These are phyloP conservation scores for Cladosporium sp. DNA, from an alignment of 2,329 filamentous ascomycete species.

Conservation along the genomic window DNA sequence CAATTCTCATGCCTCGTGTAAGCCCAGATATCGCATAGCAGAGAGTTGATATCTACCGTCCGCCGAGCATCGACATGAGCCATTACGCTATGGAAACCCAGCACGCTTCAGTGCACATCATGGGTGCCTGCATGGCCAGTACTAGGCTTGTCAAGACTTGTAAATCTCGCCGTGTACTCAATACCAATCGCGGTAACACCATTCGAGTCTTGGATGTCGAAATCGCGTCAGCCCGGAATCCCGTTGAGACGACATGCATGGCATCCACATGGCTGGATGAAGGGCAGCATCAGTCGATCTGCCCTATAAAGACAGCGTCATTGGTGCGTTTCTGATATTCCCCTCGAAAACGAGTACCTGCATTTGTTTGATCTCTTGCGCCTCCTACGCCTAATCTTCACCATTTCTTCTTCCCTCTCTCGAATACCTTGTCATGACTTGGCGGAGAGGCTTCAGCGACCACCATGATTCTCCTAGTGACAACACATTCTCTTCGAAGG, in stretches of 20 bases:
- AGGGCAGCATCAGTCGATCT: too few relatives aligned
- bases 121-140: too few relatives aligned
- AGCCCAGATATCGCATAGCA: too few relatives aligned
- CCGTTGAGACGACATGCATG: not conserved
- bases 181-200: not conserved
- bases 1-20: too few relatives aligned
- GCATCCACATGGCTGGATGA: not conserved
- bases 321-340: not conserved
- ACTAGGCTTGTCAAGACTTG: too few relatives aligned
- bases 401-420: not conserved
- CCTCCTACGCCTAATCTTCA: not conserved
- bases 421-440: not conserved
- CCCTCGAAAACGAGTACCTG: too few relatives aligned
- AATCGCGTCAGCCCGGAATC: not conserved
- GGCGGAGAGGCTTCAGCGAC: not conserved
- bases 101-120: too few relatives aligned
- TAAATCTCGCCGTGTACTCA: too few relatives aligned
- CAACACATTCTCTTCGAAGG: not conserved
- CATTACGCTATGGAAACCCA: too few relatives aligned
- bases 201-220: conserved; percentile 4
- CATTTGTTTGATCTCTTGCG: too few relatives aligned
- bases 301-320: not conserved
- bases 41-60: too few relatives aligned
- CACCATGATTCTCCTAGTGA: not conserved
- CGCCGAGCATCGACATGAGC: too few relatives aligned